phyloP scores from a whole-genome alignment of 169 alveolate species.

The Eimeria praecox region DNA sequence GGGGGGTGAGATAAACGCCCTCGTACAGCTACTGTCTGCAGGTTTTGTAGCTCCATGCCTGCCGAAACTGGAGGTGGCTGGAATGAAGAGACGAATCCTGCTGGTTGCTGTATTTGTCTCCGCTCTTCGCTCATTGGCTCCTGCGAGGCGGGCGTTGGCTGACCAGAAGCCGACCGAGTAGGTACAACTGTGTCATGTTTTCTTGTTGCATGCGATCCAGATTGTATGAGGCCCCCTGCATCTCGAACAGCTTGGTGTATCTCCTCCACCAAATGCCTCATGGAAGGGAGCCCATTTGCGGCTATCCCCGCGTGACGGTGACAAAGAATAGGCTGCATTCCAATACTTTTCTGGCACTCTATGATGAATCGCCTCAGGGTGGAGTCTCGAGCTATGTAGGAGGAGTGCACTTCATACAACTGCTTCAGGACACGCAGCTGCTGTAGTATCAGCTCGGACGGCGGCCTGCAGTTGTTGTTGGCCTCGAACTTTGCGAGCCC shows the following conservation, averaged over 20 bases:
- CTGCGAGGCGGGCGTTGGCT: neutral
- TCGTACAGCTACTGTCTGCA: neutral
- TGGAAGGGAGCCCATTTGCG: neutral
- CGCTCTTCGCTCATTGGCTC: neutral
- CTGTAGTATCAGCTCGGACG: neutral
- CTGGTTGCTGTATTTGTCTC: neutral
- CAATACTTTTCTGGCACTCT: neutral
- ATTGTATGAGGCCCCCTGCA: neutral
- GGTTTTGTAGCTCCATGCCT: neutral
- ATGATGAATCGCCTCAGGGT: neutral
- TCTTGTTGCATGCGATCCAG: neutral
- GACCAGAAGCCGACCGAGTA: neutral
- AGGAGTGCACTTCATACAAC: neutral
- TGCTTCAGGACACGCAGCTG: neutral
- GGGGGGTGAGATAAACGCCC: neutral
- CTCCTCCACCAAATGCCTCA: neutral
- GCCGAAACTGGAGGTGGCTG: neutral
- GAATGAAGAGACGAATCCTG: neutral
- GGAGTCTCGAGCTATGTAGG: neutral
- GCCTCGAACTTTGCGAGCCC: neutral
- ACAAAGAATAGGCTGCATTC: neutral
- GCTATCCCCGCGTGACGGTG: neutral
- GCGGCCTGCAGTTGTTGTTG: neutral
- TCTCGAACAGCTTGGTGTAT: neutral
- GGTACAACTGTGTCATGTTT: neutral